Evolutionary conservation across 2,329 filamentous ascomycete genomes (phyloP).

Genomic region (Scytalidium sp.): DNA sequence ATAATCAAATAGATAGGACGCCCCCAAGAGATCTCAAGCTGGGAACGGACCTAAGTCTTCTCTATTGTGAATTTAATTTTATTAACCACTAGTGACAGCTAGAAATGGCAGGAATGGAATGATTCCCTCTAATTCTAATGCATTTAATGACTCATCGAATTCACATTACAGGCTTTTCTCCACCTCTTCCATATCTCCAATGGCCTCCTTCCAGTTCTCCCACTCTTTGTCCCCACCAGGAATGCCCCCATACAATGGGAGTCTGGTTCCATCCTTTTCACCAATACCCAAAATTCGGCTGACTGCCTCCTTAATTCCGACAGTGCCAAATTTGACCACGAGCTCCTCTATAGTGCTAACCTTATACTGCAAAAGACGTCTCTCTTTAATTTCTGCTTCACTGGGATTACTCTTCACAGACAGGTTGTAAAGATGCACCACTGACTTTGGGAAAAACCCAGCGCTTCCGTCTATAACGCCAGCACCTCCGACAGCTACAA

Average conservation of each 20-base stretch:
- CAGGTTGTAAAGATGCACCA: constrained; percentile 55
- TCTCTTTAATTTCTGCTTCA: constrained; percentile 43
- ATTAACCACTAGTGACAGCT: too few species aligned
- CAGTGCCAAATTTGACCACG: constrained; percentile 56
- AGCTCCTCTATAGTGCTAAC: constrained; percentile 61
- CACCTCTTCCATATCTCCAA: constrained; percentile 25
- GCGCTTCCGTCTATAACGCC: constrained; percentile 66
- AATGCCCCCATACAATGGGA: constrained; percentile 57
- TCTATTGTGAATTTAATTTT: too few species aligned
- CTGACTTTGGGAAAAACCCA: constrained; percentile 60
- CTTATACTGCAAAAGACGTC: constrained; percentile 55
- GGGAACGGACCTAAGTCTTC: too few species aligned
- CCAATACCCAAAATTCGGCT: constrained; percentile 57
- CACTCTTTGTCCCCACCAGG: constrained; percentile 48
- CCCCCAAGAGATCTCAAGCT: too few species aligned
- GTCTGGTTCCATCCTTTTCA: constrained; percentile 53
- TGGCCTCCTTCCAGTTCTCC: constrained; percentile 37
- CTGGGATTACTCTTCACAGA: constrained; percentile 31
- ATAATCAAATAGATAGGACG: too few species aligned
- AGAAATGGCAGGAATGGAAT: too few species aligned
- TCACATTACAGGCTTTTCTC: constrained; percentile 15
- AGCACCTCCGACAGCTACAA: constrained; percentile 59
- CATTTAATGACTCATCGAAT: too few species aligned
- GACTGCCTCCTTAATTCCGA: constrained; percentile 64
- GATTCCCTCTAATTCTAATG: too few species aligned